A percentile compares a stretch with the other conserved stretches of the same genome.
Conservation (phyloP, 768 basidiomycete species). For the Phaeolepiota aurea region DNA sequence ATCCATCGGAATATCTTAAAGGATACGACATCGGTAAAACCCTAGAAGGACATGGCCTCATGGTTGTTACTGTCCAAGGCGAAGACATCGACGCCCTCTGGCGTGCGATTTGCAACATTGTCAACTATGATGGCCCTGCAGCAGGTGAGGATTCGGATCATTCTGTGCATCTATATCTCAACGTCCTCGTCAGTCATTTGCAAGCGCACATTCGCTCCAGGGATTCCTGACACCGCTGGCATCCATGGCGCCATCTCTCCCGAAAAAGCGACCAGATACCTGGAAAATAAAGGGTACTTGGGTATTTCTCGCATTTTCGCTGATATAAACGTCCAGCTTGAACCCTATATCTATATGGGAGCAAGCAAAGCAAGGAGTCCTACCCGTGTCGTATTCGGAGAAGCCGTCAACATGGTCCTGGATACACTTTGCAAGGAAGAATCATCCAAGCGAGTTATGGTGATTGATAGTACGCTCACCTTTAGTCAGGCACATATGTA, state of each 20-base stretch:
- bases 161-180: not conserved
- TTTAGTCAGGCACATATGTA: not conserved
- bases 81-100: slow-evolving; percentile 78
- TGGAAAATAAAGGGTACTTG: slow-evolving; percentile 54
- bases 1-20: slow-evolving; percentile 79
- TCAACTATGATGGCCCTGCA: slow-evolving; percentile 63
- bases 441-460: slow-evolving; percentile 72
- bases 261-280: slow-evolving; percentile 71
- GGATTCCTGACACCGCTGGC: slow-evolving; percentile 67
- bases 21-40: slow-evolving; percentile 70
- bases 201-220: slow-evolving; percentile 64
- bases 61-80: slow-evolving; percentile 64
- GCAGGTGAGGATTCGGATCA: slow-evolving; percentile 39
- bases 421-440: slow-evolving; percentile 72
- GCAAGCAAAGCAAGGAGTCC: slow-evolving; percentile 69
- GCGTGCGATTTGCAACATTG: slow-evolving; percentile 47
- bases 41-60: slow-evolving; percentile 74
- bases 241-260: slow-evolving; percentile 85
- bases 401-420: slow-evolving; percentile 73
- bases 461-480: slow-evolving; percentile 69
- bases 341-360: slow-evolving; percentile 59
- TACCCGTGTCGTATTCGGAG: slow-evolving; percentile 78
- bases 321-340: slow-evolving; percentile 50
- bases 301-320: slow-evolving; percentile 47
- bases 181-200: slow-evolving; percentile 39